Conservation (phyloP, 495 filamentous ascomycete genomes). For the Trichoderma gamsii region DNA sequence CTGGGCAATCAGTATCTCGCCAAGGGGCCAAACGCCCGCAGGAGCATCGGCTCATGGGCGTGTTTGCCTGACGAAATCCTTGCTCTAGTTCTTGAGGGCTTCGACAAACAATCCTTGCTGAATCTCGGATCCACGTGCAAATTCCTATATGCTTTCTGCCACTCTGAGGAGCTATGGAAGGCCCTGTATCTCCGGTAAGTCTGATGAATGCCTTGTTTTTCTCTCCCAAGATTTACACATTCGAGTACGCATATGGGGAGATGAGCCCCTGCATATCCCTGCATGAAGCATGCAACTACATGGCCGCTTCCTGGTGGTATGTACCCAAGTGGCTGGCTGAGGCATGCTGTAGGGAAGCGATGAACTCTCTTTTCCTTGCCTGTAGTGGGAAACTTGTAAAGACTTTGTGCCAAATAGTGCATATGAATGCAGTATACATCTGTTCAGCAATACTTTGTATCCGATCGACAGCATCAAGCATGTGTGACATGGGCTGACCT, state of each 20-base stretch:
- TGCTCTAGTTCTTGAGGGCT: constrained; percentile 63
- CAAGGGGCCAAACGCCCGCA: constrained; percentile 58
- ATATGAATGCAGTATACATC: too few relatives aligned
- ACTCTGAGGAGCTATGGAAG: constrained; percentile 89
- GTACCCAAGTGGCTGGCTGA: too few relatives aligned
- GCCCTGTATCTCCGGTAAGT: constrained; percentile 78
- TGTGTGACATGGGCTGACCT: constrained; percentile 14
- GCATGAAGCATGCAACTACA: too few relatives aligned
- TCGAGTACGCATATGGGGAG: neutral
- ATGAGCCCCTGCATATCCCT: neutral
- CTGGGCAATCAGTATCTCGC: constrained; percentile 74
- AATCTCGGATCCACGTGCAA: constrained; percentile 76
- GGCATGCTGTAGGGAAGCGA: too few relatives aligned
- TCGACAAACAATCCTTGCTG: constrained; percentile 59
- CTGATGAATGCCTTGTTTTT: constrained; percentile 16
- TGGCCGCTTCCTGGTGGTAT: too few relatives aligned
- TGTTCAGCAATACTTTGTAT: too few relatives aligned
- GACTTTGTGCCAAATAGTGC: too few relatives aligned
- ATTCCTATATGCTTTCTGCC: constrained; percentile 80
- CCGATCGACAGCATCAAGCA: too few relatives aligned
- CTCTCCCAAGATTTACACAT: neutral
- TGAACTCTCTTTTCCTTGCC: too few relatives aligned
- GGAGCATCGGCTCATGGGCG: constrained; percentile 55
- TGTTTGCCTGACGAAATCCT: constrained; percentile 77
- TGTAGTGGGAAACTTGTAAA: too few relatives aligned